Base-by-base conservation (phyloP, 768 basidiomycete species). In the Imleria badia region DNA sequence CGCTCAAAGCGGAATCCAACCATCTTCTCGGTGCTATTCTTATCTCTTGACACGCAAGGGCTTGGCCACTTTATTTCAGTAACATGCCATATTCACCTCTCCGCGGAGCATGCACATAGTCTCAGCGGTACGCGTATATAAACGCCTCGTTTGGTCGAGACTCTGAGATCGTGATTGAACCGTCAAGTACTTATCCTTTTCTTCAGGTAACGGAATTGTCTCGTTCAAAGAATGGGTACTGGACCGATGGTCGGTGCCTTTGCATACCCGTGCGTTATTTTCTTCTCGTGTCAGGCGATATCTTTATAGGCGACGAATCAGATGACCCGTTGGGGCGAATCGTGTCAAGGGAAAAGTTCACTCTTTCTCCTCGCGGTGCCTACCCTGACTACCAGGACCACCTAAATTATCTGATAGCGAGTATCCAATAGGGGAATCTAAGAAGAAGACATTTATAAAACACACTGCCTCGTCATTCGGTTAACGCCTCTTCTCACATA, bases 401-500 rank as follows among this genome's bases (percentile, higher is more conserved):
- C 50, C 38, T 30, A 41, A 47, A 47, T 50, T 45, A n/a, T 52
- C 40, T 53, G 38, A 52, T 54, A 47, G 38, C 49, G 29, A 23
- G 23, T 9, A 33, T 47, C 44, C 19, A 38, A 64, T 56, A 54
- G 35, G 54, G 57, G 46, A 63, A 54, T 45, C 51, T 60, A 59
- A 59, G 66, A 63, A n/a, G 58, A 58, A 31, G 19, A 22, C 59
- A 65, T 58, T 63, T 59, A 59, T 68, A 62, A 55, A 31, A 29
- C 52, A 55, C 67, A 70, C 68, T 34, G 68, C 66, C 64, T 45
- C 13, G 23, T 51, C 52, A 36, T 44, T 51, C 38, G 46, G 46
- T 48, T 58, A 38, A 42, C 40, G 26, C 43, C 45, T 46, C 34
- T 57, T 68, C 53, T 51, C 65, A 55, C 51, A 51, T 45, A 4